These are phyloP conservation scores for Cryptosporidium tyzzeri DNA, from an alignment of 169 alveolate genomes.

Conservation along the genomic window DNA sequence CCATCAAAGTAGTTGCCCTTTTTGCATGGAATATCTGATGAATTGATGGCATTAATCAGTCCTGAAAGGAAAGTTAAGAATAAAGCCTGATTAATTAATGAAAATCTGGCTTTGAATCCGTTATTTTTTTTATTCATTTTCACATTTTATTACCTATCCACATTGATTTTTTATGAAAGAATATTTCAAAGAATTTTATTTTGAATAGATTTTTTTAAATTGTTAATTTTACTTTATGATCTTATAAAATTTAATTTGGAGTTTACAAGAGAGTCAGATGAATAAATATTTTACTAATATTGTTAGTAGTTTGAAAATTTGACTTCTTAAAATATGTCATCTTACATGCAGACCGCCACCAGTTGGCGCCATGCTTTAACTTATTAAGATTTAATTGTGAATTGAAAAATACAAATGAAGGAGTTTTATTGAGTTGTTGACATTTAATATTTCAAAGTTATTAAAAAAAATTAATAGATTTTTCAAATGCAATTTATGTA, in stretches of 20 bases:
- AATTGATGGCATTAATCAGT: neutral
- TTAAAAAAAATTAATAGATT: neutral
- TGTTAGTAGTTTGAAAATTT: neutral
- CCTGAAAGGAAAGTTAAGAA: neutral
- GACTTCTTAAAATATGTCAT: neutral
- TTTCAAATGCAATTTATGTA: too few relatives aligned
- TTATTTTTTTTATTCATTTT: neutral
- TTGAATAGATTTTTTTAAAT: neutral
- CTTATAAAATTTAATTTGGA: neutral
- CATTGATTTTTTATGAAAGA: neutral
- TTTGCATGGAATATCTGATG: slow-evolving; percentile 1
- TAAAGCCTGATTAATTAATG: neutral
- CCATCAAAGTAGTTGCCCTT: slow-evolving; percentile 39
- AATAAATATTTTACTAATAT: neutral
- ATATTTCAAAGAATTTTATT: neutral
- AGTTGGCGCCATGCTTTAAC: neutral
- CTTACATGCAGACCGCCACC: neutral
- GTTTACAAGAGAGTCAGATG: neutral
- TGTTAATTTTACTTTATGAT: neutral
- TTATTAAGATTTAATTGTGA: neutral
- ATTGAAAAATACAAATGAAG: too few relatives aligned
- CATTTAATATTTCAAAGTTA: too few relatives aligned
- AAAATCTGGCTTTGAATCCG: neutral
- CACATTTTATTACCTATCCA: neutral
- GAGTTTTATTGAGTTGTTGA: too few relatives aligned